Evolutionary conservation across 768 basidiomycete species (phyloP).

Genomic region (Mycena metata): DNA sequence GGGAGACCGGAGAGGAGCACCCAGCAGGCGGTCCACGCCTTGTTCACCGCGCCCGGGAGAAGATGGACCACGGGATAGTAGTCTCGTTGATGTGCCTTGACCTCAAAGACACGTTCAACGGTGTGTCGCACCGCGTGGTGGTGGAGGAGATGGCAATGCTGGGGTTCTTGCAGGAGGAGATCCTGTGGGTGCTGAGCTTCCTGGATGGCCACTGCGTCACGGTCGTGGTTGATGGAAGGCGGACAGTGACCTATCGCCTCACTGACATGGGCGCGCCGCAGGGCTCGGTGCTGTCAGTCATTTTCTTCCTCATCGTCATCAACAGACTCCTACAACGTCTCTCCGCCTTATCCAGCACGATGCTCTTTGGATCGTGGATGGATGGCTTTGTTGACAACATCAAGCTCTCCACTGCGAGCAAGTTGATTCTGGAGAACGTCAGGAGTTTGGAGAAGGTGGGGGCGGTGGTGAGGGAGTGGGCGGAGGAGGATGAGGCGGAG

Average conservation of each 20-base stretch:
- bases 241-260: background rate
- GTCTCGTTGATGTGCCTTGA: constrained; percentile 4
- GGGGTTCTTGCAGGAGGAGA: background rate
- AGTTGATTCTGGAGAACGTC: too few species aligned
- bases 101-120: constrained; percentile 11
- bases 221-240: background rate
- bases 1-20: background rate
- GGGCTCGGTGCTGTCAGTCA: constrained; percentile 1
- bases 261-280: background rate
- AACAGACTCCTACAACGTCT: background rate
- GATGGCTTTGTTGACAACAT: too few species aligned
- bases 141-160: too few species aligned
- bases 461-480: too few species aligned
- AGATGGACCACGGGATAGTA: background rate
- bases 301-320: background rate
- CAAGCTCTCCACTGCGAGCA: too few species aligned
- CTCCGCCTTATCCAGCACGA: too few species aligned
- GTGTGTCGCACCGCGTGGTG: background rate
- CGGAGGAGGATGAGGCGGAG: too few species aligned
- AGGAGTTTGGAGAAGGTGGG: too few species aligned
- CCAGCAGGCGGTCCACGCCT: background rate
- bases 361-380: too few species aligned
- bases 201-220: constrained; percentile 12
- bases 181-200: constrained; percentile 2
- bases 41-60: background rate